These are phyloP conservation scores for Collybia sp. DNA, from an alignment of 768 basidiomycete species.

Conservation along the genomic window DNA sequence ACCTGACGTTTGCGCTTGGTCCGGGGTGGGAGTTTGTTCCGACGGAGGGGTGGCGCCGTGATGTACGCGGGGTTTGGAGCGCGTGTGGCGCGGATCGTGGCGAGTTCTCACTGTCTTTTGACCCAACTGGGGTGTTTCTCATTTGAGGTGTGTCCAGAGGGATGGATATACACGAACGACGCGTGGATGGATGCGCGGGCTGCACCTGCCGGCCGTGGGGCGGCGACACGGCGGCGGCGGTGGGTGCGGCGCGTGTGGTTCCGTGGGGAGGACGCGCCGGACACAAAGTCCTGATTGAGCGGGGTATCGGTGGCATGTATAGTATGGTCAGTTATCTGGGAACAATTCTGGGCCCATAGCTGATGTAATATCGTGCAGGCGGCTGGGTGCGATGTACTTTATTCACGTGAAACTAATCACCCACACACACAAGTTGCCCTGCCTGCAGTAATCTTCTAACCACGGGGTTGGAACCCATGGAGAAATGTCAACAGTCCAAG, in stretches of 20 bases:
- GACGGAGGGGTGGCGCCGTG: slow-evolving; percentile 75
- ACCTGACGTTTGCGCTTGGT: slow-evolving; percentile 75
- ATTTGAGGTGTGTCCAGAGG: slow-evolving; percentile 37
- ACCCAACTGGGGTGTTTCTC: neutral
- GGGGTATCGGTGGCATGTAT: no score
- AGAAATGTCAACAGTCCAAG: no score
- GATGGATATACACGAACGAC: slow-evolving; percentile 83
- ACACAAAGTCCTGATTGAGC: no score
- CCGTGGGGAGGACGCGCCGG: no score
- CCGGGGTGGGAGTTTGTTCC: slow-evolving; percentile 72
- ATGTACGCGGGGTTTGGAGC: slow-evolving; percentile 56
- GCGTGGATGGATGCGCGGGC: slow-evolving; percentile 55
- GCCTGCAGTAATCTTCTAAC: no score
- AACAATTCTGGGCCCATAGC: no score
- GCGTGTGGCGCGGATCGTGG: slow-evolving; percentile 27
- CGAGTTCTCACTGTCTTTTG: slow-evolving; percentile 5
- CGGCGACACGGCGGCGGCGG: slow-evolving; percentile 54
- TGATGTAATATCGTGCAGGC: no score
- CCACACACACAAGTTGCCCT: no score
- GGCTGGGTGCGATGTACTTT: no score
- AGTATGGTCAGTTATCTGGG: no score
- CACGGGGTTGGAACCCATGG: no score
- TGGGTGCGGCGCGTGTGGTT: slow-evolving; percentile 73
- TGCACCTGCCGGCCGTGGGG: slow-evolving; percentile 33
- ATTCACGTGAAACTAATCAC: no score